phyloP scores from a whole-genome alignment of 768 basidiomycete genomes.

The Cystobasidium ongulense region DNA sequence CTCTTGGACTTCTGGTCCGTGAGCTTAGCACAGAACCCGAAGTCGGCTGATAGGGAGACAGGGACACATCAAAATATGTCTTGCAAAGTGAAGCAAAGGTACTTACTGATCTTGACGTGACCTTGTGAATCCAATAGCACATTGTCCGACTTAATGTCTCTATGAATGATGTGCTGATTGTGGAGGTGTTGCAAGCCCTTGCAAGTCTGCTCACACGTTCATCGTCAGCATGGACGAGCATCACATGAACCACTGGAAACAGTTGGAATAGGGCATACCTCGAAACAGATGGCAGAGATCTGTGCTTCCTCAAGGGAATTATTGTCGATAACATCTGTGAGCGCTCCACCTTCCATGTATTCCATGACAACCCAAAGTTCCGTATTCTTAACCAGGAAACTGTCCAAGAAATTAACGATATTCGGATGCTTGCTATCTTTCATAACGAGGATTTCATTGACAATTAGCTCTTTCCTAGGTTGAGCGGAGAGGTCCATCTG shows the following conservation, averaged over 20 bases:
- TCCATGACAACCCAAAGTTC: conserved; percentile 99
- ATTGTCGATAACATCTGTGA: conserved; percentile 92
- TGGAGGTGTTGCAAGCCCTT: conserved; percentile 93
- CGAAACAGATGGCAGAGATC: conserved; percentile 64
- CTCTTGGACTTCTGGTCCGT: conserved; percentile 70
- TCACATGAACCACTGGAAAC: neutral
- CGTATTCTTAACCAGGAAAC: conserved; percentile 91
- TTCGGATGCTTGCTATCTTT: conserved; percentile 81
- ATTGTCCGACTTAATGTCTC: conserved; percentile 99
- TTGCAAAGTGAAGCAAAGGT: neutral
- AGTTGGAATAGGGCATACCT: conserved; percentile 54
- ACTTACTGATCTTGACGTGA: conserved; percentile 95
- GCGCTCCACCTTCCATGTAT: conserved; percentile 78
- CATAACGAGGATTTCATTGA: conserved; percentile 99
- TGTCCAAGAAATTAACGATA: conserved; percentile 98
- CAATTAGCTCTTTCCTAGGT: conserved; percentile 93
- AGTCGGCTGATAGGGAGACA: conserved; percentile 52
- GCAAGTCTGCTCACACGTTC: conserved; percentile 87
- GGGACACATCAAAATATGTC: neutral
- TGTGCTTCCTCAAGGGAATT: conserved; percentile 85
- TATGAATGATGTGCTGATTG: conserved; percentile 91
- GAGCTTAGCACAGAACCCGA: conserved; percentile 90
- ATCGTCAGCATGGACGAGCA: conserved; percentile 55
- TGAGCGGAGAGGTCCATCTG: conserved; percentile 86
- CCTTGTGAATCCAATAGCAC: conserved; percentile 84